A percentile compares a stretch with the other conserved stretches of the same genome.
Conservation (phyloP, 1,139 yeast genomes). For the Williopsis jadinii region DNA sequence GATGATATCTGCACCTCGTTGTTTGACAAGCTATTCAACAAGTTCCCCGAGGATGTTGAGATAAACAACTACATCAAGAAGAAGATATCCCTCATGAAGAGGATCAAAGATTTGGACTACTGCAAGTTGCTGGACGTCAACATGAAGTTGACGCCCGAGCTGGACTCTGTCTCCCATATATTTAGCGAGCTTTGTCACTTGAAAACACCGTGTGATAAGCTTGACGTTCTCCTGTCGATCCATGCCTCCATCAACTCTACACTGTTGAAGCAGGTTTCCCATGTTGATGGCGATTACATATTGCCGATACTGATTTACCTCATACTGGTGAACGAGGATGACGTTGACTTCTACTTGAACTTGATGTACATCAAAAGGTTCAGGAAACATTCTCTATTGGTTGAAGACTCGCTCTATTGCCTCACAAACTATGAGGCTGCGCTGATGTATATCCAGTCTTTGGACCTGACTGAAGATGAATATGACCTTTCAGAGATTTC, state of each 20-base stretch:
- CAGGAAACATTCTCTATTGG: conserved; percentile 38
- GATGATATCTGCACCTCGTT: conserved; percentile 8
- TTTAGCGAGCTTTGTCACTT: conserved; percentile 4
- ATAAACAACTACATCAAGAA: conserved; percentile 11
- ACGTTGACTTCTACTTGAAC: conserved; percentile 40
- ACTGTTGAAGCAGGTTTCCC: conserved; percentile 4
- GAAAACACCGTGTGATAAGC: conserved; percentile 15
- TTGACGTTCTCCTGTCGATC: conserved; percentile 7
- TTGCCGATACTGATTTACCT: conserved; percentile 49
- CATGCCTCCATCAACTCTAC: conserved; percentile 13
- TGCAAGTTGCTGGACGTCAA: conserved; percentile 15
- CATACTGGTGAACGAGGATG: conserved; percentile 30
- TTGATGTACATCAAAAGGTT: conserved; percentile 49
- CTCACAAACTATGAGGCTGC: conserved; percentile 63
- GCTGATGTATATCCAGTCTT: conserved; percentile 38
- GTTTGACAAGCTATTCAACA: conserved; percentile 13
- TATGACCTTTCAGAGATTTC: conserved; percentile 6
- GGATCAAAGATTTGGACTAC: conserved; percentile 12
- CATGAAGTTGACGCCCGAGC: conserved; percentile 2
- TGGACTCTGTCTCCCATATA: conserved; percentile 6
- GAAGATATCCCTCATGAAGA: conserved; percentile 11
- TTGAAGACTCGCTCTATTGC: conserved; percentile 49
- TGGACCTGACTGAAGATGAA: conserved; percentile 6
- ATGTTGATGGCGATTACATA: conserved; percentile 38
- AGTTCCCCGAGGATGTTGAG: conserved; percentile 8